Base-by-base conservation (phyloP, 306 rosid genomes). In the Pyrus bretschneideri region DNA sequence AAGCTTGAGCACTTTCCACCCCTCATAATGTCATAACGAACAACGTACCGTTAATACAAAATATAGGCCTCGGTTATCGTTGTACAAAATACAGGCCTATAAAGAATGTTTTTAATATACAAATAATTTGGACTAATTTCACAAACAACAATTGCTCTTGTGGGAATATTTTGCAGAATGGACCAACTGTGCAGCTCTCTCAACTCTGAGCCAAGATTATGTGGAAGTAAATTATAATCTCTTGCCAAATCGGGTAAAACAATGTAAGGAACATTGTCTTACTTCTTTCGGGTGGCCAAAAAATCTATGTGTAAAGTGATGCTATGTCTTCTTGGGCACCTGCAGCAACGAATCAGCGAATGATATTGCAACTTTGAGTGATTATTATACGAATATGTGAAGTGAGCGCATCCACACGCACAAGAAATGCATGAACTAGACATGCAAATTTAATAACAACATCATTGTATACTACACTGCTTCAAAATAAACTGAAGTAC, bases 301-400 rank as follows among this genome's bases (percentile, higher is more conserved):
- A 51, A 51, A 70, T 69, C 52, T 25, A 60, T 29, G 33, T 66
- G 65, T 38, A 44, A 13, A 15, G 17, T 12, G 61, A n/a, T 57
- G 86, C 80, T 83, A 95, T 49, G 89, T 22, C 81, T 89, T 90
- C 81, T 85, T 92, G 78, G 55, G 55, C 9, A 97, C 93, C 98
- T 92, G 93, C 83, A 82, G 76, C 40, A 85, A 44, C 71, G 66
- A 35, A 66, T 21, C 46, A 21, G 11, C 2, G 18, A 77, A 64
- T 55, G 25, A 61, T 74, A 52, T 17, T 17, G 55, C 55, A 51
- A 75, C 67, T 58, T 71, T 46, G 44, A 58, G 35, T 64, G 67
- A 64, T 55, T 25, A 23, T 22, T 58, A 67, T 21, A 66, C 4
- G 23, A 35, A 49, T 10, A 35, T 35, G 35, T 67, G 7, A 76